Conservation (phyloP, 1,284 basidiomycete species). For the Kalmanozyma brasiliensis region DNA sequence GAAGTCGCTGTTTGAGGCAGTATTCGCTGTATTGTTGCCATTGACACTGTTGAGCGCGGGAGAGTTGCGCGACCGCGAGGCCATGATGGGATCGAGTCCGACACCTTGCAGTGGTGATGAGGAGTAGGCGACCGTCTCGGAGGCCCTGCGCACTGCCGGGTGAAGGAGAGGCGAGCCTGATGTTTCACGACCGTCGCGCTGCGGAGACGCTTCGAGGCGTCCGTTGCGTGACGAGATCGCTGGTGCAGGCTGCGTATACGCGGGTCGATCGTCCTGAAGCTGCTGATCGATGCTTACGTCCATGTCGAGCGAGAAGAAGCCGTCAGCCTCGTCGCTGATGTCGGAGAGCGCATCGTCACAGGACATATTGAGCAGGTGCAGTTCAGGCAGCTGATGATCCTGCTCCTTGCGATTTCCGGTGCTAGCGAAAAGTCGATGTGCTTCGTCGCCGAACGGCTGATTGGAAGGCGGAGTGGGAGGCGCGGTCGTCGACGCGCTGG, state of each 20-base stretch:
- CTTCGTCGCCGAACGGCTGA: not conserved
- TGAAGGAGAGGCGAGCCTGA: conserved; percentile 12
- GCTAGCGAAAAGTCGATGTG: not conserved
- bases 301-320: conserved; percentile 58
- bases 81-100: conserved; percentile 36
- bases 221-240: conserved; percentile 2
- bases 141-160: conserved; percentile 27
- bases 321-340: conserved; percentile 43
- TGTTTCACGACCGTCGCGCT: conserved; percentile 6
- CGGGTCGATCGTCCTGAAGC: conserved; percentile 5
- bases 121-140: conserved; percentile 27
- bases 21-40: not conserved
- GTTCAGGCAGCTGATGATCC: conserved; percentile 16
- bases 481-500: conserved; percentile 38
- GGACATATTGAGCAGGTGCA: conserved; percentile 44
- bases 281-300: conserved; percentile 52
- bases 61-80: conserved; percentile 29
- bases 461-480: conserved; percentile 29
- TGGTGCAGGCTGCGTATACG: not conserved
- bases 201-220: conserved; percentile 11
- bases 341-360: conserved; percentile 36
- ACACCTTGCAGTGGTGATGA: conserved; percentile 32
- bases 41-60: conserved; percentile 6
- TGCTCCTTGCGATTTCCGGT: conserved; percentile 6
- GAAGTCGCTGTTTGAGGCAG: not conserved